Evolutionary conservation across 2,329 filamentous ascomycete species (phyloP), one percentile per base, ranked within the genome.

Genomic region (Taxawa tesnikishii): DNA sequence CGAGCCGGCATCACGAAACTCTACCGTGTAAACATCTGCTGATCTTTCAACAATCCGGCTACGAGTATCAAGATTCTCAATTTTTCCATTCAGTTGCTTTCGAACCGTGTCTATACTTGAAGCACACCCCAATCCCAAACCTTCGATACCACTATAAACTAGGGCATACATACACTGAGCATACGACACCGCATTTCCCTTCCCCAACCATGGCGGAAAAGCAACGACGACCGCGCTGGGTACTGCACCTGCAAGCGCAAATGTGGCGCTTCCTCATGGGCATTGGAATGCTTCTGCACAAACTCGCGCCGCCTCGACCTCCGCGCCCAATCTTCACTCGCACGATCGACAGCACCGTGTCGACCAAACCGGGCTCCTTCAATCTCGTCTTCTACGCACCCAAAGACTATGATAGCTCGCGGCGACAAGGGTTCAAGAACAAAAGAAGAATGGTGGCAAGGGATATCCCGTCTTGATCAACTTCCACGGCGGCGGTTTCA

Each of bases 211-310:
- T 27, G 25, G 25, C 25, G 10, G 13, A 10, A 8, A 43, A 46
- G 26, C 36, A 28, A 29, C 42, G 43, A 9, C 60, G 59, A 11
- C 58, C 63, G 21, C 66, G 76, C 55, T 72, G 68, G 62, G 66
- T 73, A 46, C 65, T 83, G 8, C 67, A 68, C 34, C 43, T 76
- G 32, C 69, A 79, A 50, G 78, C 79, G 28, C 56, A 65, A 16
- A 68, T 76, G 50, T 81, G 76, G 75, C 68, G 79, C 32, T 64
- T 68, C 34, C 60, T 82, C 26, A 80, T 81, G 69, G 64, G 63
- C 36, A 65, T 81, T 35, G 78, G 76, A 47, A 81, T 82, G 75
- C 61, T 68, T 38, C 58, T 83, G 24, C 78, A 83, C 49, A 68
- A 66, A 33, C 56, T 76, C 37, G 69, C 75, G 1, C 57, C 65